Base-by-base conservation (phyloP, 1,284 basidiomycete species). In the Tranzscheliella williamsii region DNA sequence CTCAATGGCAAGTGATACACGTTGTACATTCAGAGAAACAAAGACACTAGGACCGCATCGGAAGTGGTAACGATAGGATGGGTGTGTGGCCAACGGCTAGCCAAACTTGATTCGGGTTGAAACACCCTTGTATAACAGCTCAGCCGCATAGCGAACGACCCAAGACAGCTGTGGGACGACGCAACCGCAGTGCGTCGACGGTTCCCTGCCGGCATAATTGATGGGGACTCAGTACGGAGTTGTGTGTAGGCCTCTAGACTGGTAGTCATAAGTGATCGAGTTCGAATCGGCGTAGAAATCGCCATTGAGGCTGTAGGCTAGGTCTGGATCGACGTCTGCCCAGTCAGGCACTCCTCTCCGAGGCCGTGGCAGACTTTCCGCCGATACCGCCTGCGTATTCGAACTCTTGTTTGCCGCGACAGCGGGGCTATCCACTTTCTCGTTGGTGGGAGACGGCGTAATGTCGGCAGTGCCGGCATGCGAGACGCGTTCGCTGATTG, bases 251-350 rank as follows among this genome's bases (percentile, higher is more conserved):
- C 37, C 52, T 32, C 58, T 31, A 2, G 58, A 62, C 22, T 44
- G 58, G 30, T 62, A 64, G 24, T 54, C 58, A 34, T 55, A 67
- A 29, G 64, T 56, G n/a, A 52, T 47, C 36, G 50, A 54, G 27
- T 46, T 45, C 33, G 45, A 42, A 22, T 55, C 44, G 7, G 40
- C 47, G 35, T 55, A 62, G 36, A 30, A 58, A 27, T 58, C 58
- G 39, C 64, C 54, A 32, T 57, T 54, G 27, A 57, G 29, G 34
- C 53, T 54, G 42, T 54, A 54, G 2, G 61, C 61, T 8, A 64
- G 47, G 40, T 64, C 54, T 1, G 61, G 54, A 33, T 64, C 61
- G 5, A 64, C 54, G 26, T 58, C 61, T 4, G 54, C 41, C 61
- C 61, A 64, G 22, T 63, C 53, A n/a, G 60, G 60, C 4, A 63